phyloP scores from a whole-genome alignment of 805 yeast genomes.

The Yamadazyma philogaea region DNA sequence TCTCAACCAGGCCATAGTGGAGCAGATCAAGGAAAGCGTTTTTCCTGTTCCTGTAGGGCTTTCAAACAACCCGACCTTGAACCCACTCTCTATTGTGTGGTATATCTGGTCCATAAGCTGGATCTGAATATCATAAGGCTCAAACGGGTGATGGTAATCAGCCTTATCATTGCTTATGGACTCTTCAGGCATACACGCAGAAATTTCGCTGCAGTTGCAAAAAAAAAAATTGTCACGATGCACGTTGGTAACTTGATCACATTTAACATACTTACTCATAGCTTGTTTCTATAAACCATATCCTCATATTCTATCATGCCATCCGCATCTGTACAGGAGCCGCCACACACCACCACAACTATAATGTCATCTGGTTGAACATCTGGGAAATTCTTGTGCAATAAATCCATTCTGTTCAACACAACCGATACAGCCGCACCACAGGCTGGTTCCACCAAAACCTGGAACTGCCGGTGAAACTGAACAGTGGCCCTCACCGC shows the following conservation, averaged over 20 bases:
- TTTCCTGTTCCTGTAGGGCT: slow-evolving; percentile 97
- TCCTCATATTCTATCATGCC: slow-evolving; percentile 14
- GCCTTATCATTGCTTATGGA: neutral
- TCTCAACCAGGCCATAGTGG: slow-evolving; percentile 80
- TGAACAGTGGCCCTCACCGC: slow-evolving; percentile 24
- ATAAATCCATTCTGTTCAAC: slow-evolving; percentile 15
- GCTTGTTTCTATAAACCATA: slow-evolving; percentile 11
- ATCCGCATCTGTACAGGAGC: slow-evolving; percentile 18
- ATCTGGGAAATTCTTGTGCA: slow-evolving; percentile 15
- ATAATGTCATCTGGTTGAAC: slow-evolving; percentile 22
- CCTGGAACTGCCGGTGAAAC: slow-evolving; percentile 19
- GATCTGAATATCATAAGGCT: slow-evolving; percentile 75
- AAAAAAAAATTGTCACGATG: no score
- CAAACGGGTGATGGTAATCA: slow-evolving; percentile 68
- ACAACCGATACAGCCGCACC: slow-evolving; percentile 29
- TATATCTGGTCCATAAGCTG: slow-evolving; percentile 77
- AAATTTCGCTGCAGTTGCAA: slow-evolving; percentile 2
- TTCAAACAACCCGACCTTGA: slow-evolving; percentile 78
- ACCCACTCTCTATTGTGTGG: slow-evolving; percentile 49
- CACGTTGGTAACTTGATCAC: neutral
- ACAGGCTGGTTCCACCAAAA: slow-evolving; percentile 33
- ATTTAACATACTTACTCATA: slow-evolving; percentile 1
- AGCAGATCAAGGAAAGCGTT: slow-evolving; percentile 81
- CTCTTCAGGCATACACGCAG: neutral
- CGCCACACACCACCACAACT: slow-evolving; percentile 31